These are phyloP conservation scores for Candida hungchunana DNA, from an alignment of 805 yeast species.

Conservation along the genomic window DNA sequence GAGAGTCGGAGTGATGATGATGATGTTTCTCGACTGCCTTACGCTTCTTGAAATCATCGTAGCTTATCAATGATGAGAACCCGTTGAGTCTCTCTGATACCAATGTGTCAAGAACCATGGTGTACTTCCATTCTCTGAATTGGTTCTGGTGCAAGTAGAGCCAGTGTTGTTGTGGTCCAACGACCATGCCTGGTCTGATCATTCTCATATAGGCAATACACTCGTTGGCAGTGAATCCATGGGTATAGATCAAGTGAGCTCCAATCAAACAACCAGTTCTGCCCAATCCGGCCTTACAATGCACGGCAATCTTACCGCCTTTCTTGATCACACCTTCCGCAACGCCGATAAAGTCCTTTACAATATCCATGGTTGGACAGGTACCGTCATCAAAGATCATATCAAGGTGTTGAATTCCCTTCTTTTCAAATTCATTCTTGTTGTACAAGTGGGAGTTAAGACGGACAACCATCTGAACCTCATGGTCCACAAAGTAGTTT, in stretches of 20 bases:
- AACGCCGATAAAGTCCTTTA: constrained; percentile 89
- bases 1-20: constrained; percentile 36
- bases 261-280: constrained; percentile 98
- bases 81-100: constrained; percentile 70
- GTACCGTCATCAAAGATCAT: constrained; percentile 98
- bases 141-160: constrained; percentile 92
- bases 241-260: constrained; percentile 92
- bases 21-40: constrained; percentile 31
- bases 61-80: constrained; percentile 53
- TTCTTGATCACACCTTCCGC: constrained; percentile 82
- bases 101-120: constrained; percentile 72
- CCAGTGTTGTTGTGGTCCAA: constrained; percentile 99
- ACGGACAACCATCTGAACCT: constrained; percentile 87
- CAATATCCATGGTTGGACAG: constrained; percentile 92
- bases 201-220: constrained; percentile 96
- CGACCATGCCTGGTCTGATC: constrained; percentile 99
- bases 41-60: constrained; percentile 58
- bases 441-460: constrained; percentile 90
- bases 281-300: constrained; percentile 97
- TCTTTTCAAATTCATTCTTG: constrained; percentile 71
- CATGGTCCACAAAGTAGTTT: constrained; percentile 63
- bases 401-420: constrained; percentile 86
- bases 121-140: constrained; percentile 92
- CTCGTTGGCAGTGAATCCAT: constrained; percentile 95
- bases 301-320: constrained; percentile 97